phyloP scores from a whole-genome alignment of 2,329 filamentous ascomycete species.

The Pseudogymnoascus sp. region DNA sequence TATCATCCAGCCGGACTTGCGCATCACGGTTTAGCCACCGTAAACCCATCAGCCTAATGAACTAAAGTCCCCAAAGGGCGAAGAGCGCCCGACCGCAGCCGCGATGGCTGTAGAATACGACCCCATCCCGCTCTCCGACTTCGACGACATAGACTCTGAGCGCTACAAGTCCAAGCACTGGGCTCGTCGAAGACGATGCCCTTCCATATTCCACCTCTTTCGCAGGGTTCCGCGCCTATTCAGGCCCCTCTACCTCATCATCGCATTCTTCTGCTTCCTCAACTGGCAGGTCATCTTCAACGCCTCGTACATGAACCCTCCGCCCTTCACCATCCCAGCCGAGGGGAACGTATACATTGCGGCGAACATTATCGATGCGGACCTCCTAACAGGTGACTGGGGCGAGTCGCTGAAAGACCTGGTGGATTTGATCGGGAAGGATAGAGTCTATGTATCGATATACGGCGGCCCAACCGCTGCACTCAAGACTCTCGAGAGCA shows the following conservation, averaged over 20 bases:
- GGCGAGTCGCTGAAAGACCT: constrained; percentile 51
- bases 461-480: constrained; percentile 55
- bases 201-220: background rate
- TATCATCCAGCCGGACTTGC: background rate
- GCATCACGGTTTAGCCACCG: background rate
- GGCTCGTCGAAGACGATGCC: background rate
- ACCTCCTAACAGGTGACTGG: constrained; percentile 56
- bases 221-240: background rate
- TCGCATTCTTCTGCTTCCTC: constrained; percentile 19
- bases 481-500: constrained; percentile 44
- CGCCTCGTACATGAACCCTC: constrained; percentile 36
- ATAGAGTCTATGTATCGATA: constrained; percentile 64
- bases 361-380: constrained; percentile 62
- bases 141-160: background rate
- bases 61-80: background rate
- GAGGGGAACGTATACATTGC: constrained; percentile 67
- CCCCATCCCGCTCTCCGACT: background rate
- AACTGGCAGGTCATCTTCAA: constrained; percentile 28
- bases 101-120: constrained; percentile 7
- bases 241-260: constrained; percentile 20
- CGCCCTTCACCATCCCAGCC: constrained; percentile 34
- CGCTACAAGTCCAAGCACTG: constrained; percentile 5
- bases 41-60: background rate
- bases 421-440: constrained; percentile 55
- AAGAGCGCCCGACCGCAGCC: background rate